Evolutionary conservation across 371 early-diverging fungal species (phyloP).

Genomic region (Mortierella sp.): DNA sequence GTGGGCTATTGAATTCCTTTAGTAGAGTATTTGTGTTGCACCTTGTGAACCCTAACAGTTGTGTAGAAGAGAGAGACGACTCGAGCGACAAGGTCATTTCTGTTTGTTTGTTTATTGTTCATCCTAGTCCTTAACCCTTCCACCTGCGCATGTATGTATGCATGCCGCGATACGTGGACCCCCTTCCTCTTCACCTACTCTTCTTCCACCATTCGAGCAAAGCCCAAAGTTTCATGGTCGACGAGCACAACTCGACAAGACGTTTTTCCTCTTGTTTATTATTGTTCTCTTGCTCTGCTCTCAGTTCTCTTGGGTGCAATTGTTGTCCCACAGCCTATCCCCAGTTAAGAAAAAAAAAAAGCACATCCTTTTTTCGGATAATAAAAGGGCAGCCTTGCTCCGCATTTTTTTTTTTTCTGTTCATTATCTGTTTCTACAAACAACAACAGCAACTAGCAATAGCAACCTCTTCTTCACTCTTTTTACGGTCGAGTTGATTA

Average conservation of each 20-base stretch:
- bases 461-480: not conserved
- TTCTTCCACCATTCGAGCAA: not conserved
- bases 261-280: not conserved
- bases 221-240: not conserved
- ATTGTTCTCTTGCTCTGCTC: not conserved
- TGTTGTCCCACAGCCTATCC: not conserved
- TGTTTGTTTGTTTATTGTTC: not conserved
- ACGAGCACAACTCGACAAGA: not conserved
- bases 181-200: not conserved
- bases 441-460: not conserved
- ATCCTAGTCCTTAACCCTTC: not conserved
- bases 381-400: not conserved
- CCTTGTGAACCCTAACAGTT: not conserved
- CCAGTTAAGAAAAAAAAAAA: not conserved
- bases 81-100: not conserved
- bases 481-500: not conserved
- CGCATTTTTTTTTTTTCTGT: not conserved
- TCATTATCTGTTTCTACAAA: conserved; percentile 1
- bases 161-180: not conserved
- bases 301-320: not conserved
- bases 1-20: not conserved
- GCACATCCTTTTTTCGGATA: conserved; percentile 1
- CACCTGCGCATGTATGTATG: not conserved
- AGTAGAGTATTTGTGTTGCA: not conserved
- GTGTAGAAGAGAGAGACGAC: not conserved